Conservation (phyloP, 2,329 filamentous ascomycete species). For the Rhexocercosporidium sp. region DNA sequence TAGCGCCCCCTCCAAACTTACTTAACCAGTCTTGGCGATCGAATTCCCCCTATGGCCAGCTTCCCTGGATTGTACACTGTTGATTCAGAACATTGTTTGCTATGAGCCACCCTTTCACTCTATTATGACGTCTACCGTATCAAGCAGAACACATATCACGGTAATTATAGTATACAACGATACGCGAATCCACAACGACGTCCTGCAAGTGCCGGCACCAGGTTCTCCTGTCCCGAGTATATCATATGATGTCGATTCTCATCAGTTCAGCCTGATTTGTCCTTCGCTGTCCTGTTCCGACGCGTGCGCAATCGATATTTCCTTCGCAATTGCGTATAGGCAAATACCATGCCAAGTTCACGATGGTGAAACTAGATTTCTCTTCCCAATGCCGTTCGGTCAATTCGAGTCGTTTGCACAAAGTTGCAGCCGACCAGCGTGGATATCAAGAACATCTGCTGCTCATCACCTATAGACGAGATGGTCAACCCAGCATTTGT, state of each 20-base stretch:
- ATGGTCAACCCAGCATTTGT: slow-evolving; percentile 32
- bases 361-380: slow-evolving; percentile 6
- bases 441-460: background rate
- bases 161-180: background rate
- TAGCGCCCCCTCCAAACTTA: background rate
- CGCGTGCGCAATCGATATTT: background rate
- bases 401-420: background rate
- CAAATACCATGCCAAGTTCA: slow-evolving; percentile 9
- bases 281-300: slow-evolving; percentile 6
- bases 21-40: background rate
- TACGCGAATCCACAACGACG: background rate
- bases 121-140: background rate
- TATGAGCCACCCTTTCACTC: background rate
- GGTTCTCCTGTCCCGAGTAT: background rate
- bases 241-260: background rate
- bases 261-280: slow-evolving; percentile 14
- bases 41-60: background rate
- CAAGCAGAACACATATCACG: background rate
- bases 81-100: background rate
- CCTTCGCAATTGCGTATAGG: slow-evolving; percentile 8
- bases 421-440: background rate
- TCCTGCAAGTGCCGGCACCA: background rate
- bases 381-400: background rate
- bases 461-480: slow-evolving; percentile 13
- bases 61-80: background rate